A percentile compares a stretch with the other conserved stretches of the same genome.
Conservation (phyloP, 2,329 filamentous ascomycete species). For the Sporothrix schenckii region DNA sequence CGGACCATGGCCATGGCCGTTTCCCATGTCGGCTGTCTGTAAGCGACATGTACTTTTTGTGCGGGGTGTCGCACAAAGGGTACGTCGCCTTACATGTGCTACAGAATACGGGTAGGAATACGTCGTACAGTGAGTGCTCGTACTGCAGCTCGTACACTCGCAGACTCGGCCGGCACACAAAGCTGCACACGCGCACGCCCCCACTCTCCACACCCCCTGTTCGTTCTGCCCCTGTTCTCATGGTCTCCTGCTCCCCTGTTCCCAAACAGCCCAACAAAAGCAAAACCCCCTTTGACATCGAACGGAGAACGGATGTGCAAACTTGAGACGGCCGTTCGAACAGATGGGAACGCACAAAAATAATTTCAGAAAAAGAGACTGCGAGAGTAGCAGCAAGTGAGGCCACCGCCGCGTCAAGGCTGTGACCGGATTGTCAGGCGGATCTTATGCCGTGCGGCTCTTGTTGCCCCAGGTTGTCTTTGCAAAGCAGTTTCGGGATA, state of each 20-base stretch:
- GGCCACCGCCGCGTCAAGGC: slow-evolving; percentile 40
- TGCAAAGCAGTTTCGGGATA: no score
- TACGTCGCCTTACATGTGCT: slow-evolving; percentile 10
- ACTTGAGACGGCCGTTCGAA: slow-evolving; percentile 49
- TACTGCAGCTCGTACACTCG: neutral
- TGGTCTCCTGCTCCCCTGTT: slow-evolving; percentile 13
- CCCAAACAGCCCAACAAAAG: slow-evolving; percentile 2
- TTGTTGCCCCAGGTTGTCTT: slow-evolving; percentile 35
- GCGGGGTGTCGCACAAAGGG: neutral
- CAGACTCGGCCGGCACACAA: neutral
- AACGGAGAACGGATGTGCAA: slow-evolving; percentile 38
- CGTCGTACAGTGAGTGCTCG: no score
- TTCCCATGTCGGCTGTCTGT: neutral
- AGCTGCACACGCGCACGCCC: slow-evolving; percentile 6
- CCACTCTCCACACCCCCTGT: slow-evolving; percentile 12
- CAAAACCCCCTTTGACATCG: slow-evolving; percentile 34
- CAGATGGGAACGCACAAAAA: neutral
- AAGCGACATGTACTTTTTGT: slow-evolving; percentile 6
- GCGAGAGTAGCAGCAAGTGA: slow-evolving; percentile 25
- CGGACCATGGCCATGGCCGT: slow-evolving; percentile 3
- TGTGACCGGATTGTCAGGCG: slow-evolving; percentile 54
- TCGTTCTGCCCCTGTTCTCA: neutral
- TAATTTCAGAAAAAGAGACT: neutral
- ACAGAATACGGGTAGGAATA: neutral
- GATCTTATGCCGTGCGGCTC: slow-evolving; percentile 51